Base-by-base conservation (phyloP, 768 basidiomycete genomes). In the Boletus rufocinnamomeus region DNA sequence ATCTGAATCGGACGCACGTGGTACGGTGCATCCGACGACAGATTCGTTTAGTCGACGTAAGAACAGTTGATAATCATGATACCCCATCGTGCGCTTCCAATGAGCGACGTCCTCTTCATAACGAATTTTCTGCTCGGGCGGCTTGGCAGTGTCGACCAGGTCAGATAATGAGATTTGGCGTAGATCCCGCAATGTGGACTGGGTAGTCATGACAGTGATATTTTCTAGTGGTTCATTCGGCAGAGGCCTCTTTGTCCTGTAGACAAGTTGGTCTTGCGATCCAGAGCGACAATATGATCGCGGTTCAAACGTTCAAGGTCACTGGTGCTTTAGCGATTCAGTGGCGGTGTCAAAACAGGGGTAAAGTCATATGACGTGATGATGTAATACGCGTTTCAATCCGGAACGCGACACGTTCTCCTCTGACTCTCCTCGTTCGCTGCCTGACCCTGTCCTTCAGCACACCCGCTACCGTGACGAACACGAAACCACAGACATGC, bases 41-140 rank as follows among this genome's bases (percentile, higher is more conserved):
- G 91, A 81, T 60, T 92, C 88, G 57, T 83, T 91, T 43, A 95
- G 75, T 47, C 89, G 81, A 23, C 83, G 84, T 32, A 95, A 75
- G 74, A 95, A 96, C 23, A 89, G 65, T 43, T 80, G 80, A 68
- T 88, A 94, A 63, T 90, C 89, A 57, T 76, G 74, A 68, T 90
- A 96, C 1, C 90, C 89, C 38, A 73, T 79, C 6, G 89, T 87
- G 2, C 64, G 70, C 64, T 82, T 86, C 93, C 93, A 97, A n/a
- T 66, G 60, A 25, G 79, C 77, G 35, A 95, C 82, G 63, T 93
- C 90, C 16, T 81, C 77, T 58, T 94, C 92, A n/a, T 80, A 81
- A 55, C 76, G 81, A 57, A 94, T 93, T 66, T 80, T 84, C 54
- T 75, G 70, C n/a, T 70, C 74, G 4, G 88, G 85, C 16, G 67